These are phyloP conservation scores for Solanum megistacrolobum DNA, from an alignment of 257 asterid species.

Conservation along the genomic window DNA sequence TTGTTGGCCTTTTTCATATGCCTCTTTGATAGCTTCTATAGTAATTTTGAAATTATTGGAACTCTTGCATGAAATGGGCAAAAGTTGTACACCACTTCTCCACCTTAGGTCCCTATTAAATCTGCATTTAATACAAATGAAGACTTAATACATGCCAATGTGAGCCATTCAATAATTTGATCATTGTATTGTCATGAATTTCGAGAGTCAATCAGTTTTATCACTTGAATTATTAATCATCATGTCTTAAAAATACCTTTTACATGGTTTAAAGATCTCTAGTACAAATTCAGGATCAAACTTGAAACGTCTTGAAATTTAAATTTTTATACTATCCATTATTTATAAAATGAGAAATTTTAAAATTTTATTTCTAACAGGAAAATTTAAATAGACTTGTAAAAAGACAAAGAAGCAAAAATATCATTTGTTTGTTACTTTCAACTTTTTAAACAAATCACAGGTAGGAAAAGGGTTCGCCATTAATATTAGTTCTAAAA, in stretches of 20 bases:
- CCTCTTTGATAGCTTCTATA: constrained; percentile 38
- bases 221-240: neutral
- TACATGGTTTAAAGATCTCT: neutral
- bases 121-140: constrained; percentile 20
- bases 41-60: constrained; percentile 52
- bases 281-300: too few species aligned
- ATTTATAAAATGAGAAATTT: too few species aligned
- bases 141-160: neutral
- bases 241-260: neutral
- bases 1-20: constrained; percentile 35
- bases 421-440: neutral
- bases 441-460: neutral
- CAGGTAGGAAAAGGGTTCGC: neutral
- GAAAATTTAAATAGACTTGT: neutral
- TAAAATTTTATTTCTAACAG: too few species aligned
- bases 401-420: neutral
- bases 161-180: too few species aligned
- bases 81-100: constrained; percentile 59
- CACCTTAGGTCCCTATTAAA: constrained; percentile 72
- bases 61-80: constrained; percentile 48
- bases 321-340: too few species aligned
- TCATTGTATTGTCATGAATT: neutral
- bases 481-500: neutral
- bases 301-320: neutral
- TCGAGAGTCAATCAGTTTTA: rapidly evolving